These are phyloP conservation scores for Oryza glaberrima DNA, from an alignment of 176 grass and related monocot genomes.

Conservation along the genomic window DNA sequence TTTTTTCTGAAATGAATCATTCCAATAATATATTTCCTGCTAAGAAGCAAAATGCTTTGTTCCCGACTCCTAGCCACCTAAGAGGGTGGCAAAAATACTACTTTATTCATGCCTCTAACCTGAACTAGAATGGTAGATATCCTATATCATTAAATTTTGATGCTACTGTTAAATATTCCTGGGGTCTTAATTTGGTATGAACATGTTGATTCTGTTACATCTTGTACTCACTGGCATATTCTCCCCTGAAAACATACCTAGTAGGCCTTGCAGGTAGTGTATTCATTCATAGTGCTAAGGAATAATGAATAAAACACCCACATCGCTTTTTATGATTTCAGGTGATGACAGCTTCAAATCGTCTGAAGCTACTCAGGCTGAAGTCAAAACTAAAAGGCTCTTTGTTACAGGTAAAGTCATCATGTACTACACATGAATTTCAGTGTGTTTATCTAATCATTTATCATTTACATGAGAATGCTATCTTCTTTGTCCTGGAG, in stretches of 20 bases:
- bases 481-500: slow-evolving; percentile 2
- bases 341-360: slow-evolving; percentile 51
- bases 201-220: slow-evolving; percentile 14
- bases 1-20: not conserved
- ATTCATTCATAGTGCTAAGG: not conserved
- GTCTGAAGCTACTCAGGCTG: slow-evolving; percentile 51
- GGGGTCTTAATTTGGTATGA: not conserved
- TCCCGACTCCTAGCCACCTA: not conserved
- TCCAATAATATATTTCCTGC: not conserved
- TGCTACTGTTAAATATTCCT: not conserved
- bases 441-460: slow-evolving; percentile 39
- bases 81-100: not conserved
- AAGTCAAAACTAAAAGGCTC: slow-evolving; percentile 87
- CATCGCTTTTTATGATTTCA: slow-evolving; percentile 38
- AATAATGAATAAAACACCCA: slow-evolving; percentile 5
- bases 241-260: slow-evolving; percentile 1
- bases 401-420: slow-evolving; percentile 80
- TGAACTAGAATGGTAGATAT: slow-evolving; percentile 2
- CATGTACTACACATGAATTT: not conserved
- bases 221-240: slow-evolving; percentile 2
- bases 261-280: not conserved
- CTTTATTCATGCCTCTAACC: not conserved
- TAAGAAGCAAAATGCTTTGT: slow-evolving; percentile 1
- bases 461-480: not conserved
- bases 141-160: not conserved